Percentiles rank a stretch among this genome's conserved stretches.
phyloP scores from a whole-genome alignment of 2,329 filamentous ascomycete species.

The Cladosporium sp. region DNA sequence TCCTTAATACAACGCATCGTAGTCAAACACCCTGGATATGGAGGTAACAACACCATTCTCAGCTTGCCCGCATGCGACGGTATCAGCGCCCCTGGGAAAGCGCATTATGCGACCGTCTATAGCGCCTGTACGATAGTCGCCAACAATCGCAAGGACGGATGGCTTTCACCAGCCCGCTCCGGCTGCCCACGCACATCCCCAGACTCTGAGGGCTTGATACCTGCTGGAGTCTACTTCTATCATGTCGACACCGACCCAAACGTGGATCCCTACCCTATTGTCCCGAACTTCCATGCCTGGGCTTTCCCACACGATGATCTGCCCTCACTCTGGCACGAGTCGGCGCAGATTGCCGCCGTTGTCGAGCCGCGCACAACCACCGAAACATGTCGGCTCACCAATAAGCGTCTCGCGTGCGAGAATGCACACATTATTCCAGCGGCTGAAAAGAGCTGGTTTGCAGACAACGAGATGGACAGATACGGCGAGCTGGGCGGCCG shows the following conservation, averaged over 20 bases:
- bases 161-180: neutral
- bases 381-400: slow-evolving; percentile 21
- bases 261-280: slow-evolving; percentile 15
- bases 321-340: slow-evolving; percentile 12
- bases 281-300: slow-evolving; percentile 21
- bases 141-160: slow-evolving; percentile 8
- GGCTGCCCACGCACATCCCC: neutral
- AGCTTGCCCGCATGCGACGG: neutral
- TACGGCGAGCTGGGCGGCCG: slow-evolving; percentile 15
- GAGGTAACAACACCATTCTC: neutral
- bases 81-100: neutral
- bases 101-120: neutral
- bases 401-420: slow-evolving; percentile 20
- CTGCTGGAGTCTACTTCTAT: slow-evolving; percentile 10
- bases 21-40: neutral
- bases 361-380: slow-evolving; percentile 2
- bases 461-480: slow-evolving; percentile 20
- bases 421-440: slow-evolving; percentile 21
- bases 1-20: neutral
- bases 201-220: slow-evolving; percentile 5
- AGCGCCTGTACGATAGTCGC: neutral
- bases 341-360: slow-evolving; percentile 5
- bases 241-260: neutral
- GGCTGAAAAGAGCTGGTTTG: slow-evolving; percentile 22
- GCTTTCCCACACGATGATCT: slow-evolving; percentile 19